A percentile compares a stretch with the other conserved stretches of the same genome.
These are phyloP conservation scores for Fusarium illudens DNA, from an alignment of 2,329 filamentous ascomycete genomes.

Conservation along the genomic window DNA sequence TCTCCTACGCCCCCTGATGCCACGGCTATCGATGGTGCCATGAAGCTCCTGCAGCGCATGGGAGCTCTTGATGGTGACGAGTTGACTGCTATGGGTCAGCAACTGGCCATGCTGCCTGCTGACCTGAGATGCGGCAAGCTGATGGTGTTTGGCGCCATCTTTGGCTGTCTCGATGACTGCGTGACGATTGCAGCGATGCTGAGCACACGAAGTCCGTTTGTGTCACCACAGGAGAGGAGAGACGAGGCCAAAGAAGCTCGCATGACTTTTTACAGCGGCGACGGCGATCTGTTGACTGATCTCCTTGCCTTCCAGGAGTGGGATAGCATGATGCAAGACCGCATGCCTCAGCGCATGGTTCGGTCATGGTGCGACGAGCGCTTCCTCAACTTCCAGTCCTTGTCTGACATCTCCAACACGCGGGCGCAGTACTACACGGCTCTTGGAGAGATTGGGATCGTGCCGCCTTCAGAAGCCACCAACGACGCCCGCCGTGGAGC, in stretches of 20 bases:
- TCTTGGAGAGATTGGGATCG: constrained; percentile 85
- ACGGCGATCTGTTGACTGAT: constrained; percentile 91
- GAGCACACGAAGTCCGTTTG: constrained; percentile 87
- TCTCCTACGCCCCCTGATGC: constrained; percentile 90
- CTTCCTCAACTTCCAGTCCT: constrained; percentile 83
- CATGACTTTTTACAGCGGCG: constrained; percentile 74
- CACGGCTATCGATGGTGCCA: constrained; percentile 84
- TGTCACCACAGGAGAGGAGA: constrained; percentile 82
- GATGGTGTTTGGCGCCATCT: constrained; percentile 93
- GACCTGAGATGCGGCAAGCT: constrained; percentile 93
- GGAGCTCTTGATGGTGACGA: constrained; percentile 87
- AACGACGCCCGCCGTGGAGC: constrained; percentile 39
- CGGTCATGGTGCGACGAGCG: constrained; percentile 84
- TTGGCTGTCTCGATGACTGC: constrained; percentile 88
- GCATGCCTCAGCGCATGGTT: constrained; percentile 68
- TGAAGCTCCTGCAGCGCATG: constrained; percentile 81
- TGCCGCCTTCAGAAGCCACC: constrained; percentile 54
- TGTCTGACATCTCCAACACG: constrained; percentile 89
- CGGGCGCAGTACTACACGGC: constrained; percentile 85
- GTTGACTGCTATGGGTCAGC: constrained; percentile 88
- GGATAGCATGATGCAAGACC: constrained; percentile 69
- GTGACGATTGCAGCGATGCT: constrained; percentile 91
- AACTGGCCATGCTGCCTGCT: constrained; percentile 94
- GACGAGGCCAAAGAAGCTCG: constrained; percentile 83
- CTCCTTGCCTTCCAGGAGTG: constrained; percentile 85